Evolutionary conservation across 2,329 filamentous ascomycete species (phyloP).

Genomic region (Amphichorda felina): DNA sequence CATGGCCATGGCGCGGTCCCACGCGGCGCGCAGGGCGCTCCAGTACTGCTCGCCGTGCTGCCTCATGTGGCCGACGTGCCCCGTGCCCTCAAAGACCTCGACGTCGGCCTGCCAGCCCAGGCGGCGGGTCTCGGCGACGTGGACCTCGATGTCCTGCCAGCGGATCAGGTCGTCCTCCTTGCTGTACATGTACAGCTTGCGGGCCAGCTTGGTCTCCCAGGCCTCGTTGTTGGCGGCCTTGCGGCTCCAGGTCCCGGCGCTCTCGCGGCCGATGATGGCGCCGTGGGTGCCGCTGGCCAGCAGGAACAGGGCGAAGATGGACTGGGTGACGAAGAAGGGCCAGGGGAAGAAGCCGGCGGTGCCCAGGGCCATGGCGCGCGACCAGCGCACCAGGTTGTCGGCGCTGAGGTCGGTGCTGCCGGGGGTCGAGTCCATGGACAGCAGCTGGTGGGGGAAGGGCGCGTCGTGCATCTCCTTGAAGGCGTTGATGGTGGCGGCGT

Average conservation of each 20-base stretch:
- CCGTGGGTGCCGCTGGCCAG: conserved; percentile 20
- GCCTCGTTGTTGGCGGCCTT: conserved; percentile 22
- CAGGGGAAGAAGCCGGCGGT: conserved; percentile 33
- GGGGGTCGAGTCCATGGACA: conserved; percentile 41
- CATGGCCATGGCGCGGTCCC: conserved; percentile 6
- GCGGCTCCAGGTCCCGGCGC: conserved; percentile 25
- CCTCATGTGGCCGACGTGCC: conserved; percentile 51
- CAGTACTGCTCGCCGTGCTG: conserved; percentile 47
- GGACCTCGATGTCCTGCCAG: conserved; percentile 41
- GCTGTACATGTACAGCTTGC: conserved; percentile 46
- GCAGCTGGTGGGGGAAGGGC: conserved; percentile 32
- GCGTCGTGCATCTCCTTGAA: conserved; percentile 24
- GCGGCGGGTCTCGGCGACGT: conserved; percentile 32
- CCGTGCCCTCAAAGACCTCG: conserved; percentile 43
- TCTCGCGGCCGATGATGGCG: conserved; percentile 23
- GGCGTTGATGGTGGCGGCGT: conserved; percentile 34
- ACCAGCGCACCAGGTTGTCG: conserved; percentile 35
- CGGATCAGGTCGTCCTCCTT: conserved; percentile 43
- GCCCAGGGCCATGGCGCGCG: conserved; percentile 38
- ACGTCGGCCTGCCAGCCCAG: conserved; percentile 36
- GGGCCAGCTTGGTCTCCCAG: conserved; percentile 21
- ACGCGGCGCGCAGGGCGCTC: conserved; percentile 24
- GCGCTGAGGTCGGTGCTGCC: conserved; percentile 29
- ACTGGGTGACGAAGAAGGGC: conserved; percentile 34
- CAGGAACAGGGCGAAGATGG: conserved; percentile 31